Percentiles rank a stretch among this genome's conserved stretches.
phyloP scores from a whole-genome alignment of 2,329 filamentous ascomycete genomes.

The Cordyceps farinosa region DNA sequence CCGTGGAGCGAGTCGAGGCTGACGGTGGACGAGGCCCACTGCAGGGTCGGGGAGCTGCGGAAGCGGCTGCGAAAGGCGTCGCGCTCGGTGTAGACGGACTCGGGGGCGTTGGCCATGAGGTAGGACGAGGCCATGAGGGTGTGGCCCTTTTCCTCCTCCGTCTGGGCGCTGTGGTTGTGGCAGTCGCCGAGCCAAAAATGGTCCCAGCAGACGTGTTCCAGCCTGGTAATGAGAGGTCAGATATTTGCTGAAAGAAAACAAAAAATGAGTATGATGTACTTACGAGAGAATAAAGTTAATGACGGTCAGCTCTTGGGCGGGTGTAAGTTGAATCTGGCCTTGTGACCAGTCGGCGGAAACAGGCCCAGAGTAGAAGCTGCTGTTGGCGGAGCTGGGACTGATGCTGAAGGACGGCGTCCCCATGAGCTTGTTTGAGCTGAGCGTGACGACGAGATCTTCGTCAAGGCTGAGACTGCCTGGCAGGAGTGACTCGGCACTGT shows the following conservation, averaged over 20 bases:
- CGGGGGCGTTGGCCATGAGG: constrained; percentile 39
- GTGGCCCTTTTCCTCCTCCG: constrained; percentile 37
- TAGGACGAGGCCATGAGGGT: constrained; percentile 43
- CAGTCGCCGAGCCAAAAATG: constrained; percentile 44
- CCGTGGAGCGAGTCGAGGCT: constrained; percentile 42
- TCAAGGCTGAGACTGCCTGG: constrained; percentile 34
- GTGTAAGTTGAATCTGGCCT: constrained; percentile 29
- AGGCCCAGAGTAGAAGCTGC: constrained; percentile 21
- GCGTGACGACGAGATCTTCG: constrained; percentile 38
- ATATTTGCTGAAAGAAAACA: too few species aligned
- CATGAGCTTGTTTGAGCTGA: constrained; percentile 40
- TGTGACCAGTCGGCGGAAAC: constrained; percentile 22
- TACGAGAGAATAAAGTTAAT: constrained; percentile 55
- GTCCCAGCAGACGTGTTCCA: constrained; percentile 52
- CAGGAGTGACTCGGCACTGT: not conserved
- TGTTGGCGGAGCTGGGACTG: constrained; percentile 26
- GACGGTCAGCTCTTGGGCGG: constrained; percentile 41
- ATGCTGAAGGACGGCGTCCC: constrained; percentile 43
- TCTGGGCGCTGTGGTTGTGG: constrained; percentile 30
- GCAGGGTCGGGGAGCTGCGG: constrained; percentile 26
- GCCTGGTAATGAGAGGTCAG: constrained; percentile 29
- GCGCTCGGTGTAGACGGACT: constrained; percentile 30
- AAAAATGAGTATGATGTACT: constrained; percentile 21
- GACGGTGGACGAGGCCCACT: constrained; percentile 39
- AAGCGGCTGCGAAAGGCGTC: constrained; percentile 22